Evolutionary conservation across 441 rosid species (phyloP).

Genomic region (Metrosideros polymorpha): DNA sequence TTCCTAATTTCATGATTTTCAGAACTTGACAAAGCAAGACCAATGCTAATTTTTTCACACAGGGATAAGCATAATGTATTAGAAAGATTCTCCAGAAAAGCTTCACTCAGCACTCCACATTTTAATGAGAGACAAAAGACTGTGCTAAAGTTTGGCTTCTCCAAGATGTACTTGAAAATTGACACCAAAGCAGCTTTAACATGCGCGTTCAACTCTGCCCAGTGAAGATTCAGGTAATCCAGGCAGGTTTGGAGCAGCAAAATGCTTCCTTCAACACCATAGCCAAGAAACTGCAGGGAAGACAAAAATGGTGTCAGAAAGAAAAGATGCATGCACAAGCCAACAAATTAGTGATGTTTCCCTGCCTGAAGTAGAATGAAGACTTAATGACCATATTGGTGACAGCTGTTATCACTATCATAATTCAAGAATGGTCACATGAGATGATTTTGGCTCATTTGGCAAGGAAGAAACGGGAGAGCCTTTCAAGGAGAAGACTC

Average conservation of each 20-base stretch:
- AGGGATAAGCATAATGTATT: conserved; percentile 39
- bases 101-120: conserved; percentile 37
- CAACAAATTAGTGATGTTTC: background rate
- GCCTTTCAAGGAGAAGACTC: background rate
- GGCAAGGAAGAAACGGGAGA: background rate
- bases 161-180: conserved; percentile 48
- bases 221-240: conserved; percentile 38
- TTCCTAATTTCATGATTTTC: conserved; percentile 42
- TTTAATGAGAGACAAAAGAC: conserved; percentile 55
- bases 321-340: background rate
- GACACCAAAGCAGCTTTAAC: conserved; percentile 44
- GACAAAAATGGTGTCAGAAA: background rate
- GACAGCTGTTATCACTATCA: background rate
- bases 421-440: background rate
- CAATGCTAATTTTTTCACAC: conserved; percentile 61
- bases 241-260: conserved; percentile 55
- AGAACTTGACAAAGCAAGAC: conserved; percentile 64
- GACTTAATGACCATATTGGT: background rate
- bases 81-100: conserved; percentile 43
- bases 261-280: conserved; percentile 54
- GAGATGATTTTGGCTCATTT: background rate
- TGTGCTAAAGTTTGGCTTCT: conserved; percentile 51
- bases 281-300: conserved; percentile 46
- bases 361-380: background rate
- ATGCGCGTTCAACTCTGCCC: conserved; percentile 31